Evolutionary conservation across 345 rosid genomes (phyloP).

Genomic region (Moricandia arvensis): DNA sequence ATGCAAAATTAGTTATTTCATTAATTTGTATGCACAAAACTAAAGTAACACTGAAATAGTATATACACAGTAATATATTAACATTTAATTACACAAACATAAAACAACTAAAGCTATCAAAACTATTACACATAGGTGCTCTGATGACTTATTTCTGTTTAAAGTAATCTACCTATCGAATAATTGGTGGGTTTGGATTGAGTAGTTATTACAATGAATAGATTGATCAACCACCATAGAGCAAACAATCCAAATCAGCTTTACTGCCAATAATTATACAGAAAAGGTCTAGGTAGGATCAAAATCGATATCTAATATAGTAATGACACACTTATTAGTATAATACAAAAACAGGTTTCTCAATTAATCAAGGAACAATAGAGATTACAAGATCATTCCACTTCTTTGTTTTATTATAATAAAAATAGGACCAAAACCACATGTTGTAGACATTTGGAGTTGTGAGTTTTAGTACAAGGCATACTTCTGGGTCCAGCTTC

Average conservation of each 20-base stretch:
- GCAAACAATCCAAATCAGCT: not conserved
- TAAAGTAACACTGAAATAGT: too few species aligned
- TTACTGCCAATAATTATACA: not conserved
- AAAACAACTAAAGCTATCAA: not conserved
- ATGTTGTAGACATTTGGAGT: not conserved
- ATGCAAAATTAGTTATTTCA: too few species aligned
- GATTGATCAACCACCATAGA: constrained; percentile 29
- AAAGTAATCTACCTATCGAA: constrained; percentile 1
- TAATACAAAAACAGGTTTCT: not conserved
- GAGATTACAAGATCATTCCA: constrained; percentile 14
- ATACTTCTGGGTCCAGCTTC: too few species aligned
- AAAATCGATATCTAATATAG: not conserved
- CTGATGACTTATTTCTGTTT: not conserved
- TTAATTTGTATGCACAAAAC: too few species aligned
- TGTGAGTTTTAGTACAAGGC: constrained; percentile 16
- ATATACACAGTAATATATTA: not conserved
- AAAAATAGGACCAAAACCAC: constrained; percentile 18
- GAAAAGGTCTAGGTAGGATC: not conserved
- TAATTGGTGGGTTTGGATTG: constrained; percentile 6
- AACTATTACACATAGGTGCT: not conserved
- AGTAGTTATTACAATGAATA: constrained; percentile 30
- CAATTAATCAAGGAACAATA: constrained; percentile 1
- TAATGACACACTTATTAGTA: not conserved
- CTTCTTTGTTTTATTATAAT: constrained; percentile 18
- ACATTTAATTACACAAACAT: not conserved